These are phyloP conservation scores for Thalia dealbata DNA, from an alignment of 176 grass and related monocot genomes.

Conservation along the genomic window DNA sequence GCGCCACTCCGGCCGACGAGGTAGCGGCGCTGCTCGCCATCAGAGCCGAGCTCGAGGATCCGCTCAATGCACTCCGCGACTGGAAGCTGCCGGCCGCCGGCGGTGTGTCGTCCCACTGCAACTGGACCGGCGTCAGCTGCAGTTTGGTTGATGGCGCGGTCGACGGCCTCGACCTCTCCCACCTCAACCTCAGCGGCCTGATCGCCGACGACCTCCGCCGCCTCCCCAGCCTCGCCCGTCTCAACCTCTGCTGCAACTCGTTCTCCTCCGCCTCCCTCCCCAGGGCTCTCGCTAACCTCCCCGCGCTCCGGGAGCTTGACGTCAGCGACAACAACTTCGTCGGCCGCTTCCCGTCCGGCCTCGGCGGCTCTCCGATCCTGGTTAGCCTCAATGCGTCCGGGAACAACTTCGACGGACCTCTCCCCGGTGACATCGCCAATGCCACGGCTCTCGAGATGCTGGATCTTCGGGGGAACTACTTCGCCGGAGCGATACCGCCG, in stretches of 20 bases:
- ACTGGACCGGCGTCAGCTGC: slow-evolving; percentile 67
- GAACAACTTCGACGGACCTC: slow-evolving; percentile 77
- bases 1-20: slow-evolving; percentile 28
- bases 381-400: slow-evolving; percentile 64
- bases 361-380: slow-evolving; percentile 40
- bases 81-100: slow-evolving; percentile 29
- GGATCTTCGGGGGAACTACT: slow-evolving; percentile 80
- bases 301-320: slow-evolving; percentile 45
- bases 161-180: slow-evolving; percentile 56
- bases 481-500: slow-evolving; percentile 56
- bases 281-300: slow-evolving; percentile 30
- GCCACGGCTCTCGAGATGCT: slow-evolving; percentile 46
- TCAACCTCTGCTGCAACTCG: slow-evolving; percentile 61
- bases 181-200: slow-evolving; percentile 64
- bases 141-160: slow-evolving; percentile 39
- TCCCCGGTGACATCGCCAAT: slow-evolving; percentile 55
- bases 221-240: slow-evolving; percentile 44
- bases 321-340: slow-evolving; percentile 86
- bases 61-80: slow-evolving; percentile 32
- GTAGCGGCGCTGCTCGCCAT: slow-evolving; percentile 44
- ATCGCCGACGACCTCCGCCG: slow-evolving; percentile 45
- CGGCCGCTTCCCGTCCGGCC: slow-evolving; percentile 53
- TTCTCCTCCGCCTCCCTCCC: slow-evolving; percentile 52
- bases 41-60: slow-evolving; percentile 53
- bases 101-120: slow-evolving; percentile 27